These are phyloP conservation scores for Sphaerobolus stellatus DNA, from an alignment of 1,284 basidiomycete genomes.

Conservation along the genomic window DNA sequence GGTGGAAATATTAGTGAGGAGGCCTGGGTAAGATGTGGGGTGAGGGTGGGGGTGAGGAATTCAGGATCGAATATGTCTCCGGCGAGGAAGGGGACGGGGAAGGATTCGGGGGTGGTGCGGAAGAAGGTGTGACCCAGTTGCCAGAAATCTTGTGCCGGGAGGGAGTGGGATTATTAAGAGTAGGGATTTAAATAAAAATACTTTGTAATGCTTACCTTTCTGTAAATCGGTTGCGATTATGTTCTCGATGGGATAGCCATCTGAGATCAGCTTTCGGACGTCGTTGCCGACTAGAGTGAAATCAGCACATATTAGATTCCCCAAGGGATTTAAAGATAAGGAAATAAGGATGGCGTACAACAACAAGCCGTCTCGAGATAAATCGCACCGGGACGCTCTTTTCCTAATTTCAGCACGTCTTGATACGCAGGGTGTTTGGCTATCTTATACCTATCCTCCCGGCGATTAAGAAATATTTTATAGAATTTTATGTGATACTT, in stretches of 20 bases:
- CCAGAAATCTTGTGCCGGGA: constrained; percentile 30
- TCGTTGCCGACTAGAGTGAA: constrained; percentile 25
- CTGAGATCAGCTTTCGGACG: constrained; percentile 22
- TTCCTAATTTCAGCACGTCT: constrained; percentile 26
- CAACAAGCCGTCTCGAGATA: constrained; percentile 33
- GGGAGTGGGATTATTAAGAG: constrained; percentile 15
- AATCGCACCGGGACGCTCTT: constrained; percentile 24
- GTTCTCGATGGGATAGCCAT: constrained; percentile 27
- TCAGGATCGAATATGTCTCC: constrained; percentile 32
- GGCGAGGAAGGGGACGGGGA: constrained; percentile 33
- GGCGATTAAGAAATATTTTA: neutral
- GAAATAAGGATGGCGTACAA: constrained; percentile 20
- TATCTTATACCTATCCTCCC: constrained; percentile 17
- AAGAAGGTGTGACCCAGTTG: constrained; percentile 34
- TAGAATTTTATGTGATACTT: neutral
- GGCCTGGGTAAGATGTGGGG: too few species aligned
- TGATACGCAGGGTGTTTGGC: constrained; percentile 22
- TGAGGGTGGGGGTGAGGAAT: constrained; percentile 23
- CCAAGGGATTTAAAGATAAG: neutral
- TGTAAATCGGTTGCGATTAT: constrained; percentile 25
- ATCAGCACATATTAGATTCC: neutral
- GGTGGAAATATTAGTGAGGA: constrained; percentile 13
- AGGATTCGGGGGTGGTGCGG: constrained; percentile 26
- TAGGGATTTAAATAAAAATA: neutral
- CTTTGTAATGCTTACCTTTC: constrained; percentile 17